Percentiles rank a stretch among this genome's conserved stretches.
phyloP scores from a whole-genome alignment of 2,329 filamentous ascomycete species.

The Malbranchea cinnamomea region DNA sequence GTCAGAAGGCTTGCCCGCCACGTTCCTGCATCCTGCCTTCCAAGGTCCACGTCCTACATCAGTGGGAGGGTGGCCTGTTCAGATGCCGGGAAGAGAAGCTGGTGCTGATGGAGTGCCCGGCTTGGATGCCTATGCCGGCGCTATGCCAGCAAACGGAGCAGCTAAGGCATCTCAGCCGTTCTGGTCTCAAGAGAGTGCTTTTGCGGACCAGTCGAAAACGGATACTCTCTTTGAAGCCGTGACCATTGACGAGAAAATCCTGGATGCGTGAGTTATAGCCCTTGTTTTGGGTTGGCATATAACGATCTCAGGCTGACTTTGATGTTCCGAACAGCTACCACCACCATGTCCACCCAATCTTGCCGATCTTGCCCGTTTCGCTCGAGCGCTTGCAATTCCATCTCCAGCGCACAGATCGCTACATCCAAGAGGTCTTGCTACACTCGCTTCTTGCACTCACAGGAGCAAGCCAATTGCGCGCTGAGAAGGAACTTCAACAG shows the following conservation, averaged over 20 bases:
- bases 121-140: conserved; percentile 14
- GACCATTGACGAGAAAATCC: conserved; percentile 23
- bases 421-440: conserved; percentile 26
- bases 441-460: conserved; percentile 26
- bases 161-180: conserved; percentile 25
- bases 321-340: conserved; percentile 29
- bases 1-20: conserved; percentile 30
- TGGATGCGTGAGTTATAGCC: conserved; percentile 22
- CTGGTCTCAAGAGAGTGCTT: conserved; percentile 17
- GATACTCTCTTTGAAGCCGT: conserved; percentile 21
- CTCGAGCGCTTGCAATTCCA: conserved; percentile 22
- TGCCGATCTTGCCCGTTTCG: conserved; percentile 28
- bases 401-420: conserved; percentile 25
- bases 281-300: neutral
- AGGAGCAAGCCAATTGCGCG: conserved; percentile 22
- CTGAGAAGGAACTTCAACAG: conserved; percentile 20
- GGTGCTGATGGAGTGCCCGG: conserved; percentile 9
- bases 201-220: conserved; percentile 14
- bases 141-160: conserved; percentile 22
- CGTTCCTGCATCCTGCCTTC: conserved; percentile 27
- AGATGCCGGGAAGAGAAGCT: conserved; percentile 15
- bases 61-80: conserved; percentile 16
- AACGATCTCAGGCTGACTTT: conserved; percentile 10
- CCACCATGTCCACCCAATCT: conserved; percentile 24
- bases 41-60: conserved; percentile 10